Percentiles rank a stretch among this genome's conserved stretches.
These are phyloP conservation scores for Neurospora sp. DNA, from an alignment of 495 filamentous ascomycete genomes.

Conservation along the genomic window DNA sequence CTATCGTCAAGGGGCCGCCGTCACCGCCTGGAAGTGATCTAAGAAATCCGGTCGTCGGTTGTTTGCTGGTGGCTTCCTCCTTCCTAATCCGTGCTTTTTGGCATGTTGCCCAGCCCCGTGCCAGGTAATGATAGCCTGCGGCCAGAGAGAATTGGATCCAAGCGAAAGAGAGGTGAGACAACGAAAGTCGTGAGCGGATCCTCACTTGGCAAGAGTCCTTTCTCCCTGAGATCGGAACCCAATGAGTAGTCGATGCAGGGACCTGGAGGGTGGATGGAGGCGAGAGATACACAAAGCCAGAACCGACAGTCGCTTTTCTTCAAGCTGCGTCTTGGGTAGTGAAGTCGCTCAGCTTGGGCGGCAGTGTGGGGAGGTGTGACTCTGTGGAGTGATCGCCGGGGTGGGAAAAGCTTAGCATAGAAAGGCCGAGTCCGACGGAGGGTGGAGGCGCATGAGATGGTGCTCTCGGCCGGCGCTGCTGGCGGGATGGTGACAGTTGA, in stretches of 20 bases:
- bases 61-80: slow-evolving; percentile 11
- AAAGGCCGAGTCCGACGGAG: not conserved
- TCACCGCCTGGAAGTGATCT: not conserved
- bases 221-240: not conserved
- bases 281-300: not conserved
- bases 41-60: not conserved
- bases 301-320: not conserved
- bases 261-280: not conserved
- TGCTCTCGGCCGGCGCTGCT: not conserved
- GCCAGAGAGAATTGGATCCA: not conserved
- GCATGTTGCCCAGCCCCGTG: slow-evolving; percentile 14
- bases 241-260: not conserved
- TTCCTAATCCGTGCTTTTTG: slow-evolving; percentile 10
- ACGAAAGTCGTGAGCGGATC: not conserved
- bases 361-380: not conserved
- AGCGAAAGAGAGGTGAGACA: not conserved
- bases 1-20: not conserved
- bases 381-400: slow-evolving; percentile 11
- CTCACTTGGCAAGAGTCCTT: not conserved
- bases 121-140: not conserved
- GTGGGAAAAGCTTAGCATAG: slow-evolving; percentile 11
- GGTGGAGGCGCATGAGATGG: not conserved
- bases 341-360: not conserved
- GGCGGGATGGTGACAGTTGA: not conserved
- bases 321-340: not conserved